Evolutionary conservation across 345 rosid genomes (phyloP).

Genomic region (Carallia brachiata): DNA sequence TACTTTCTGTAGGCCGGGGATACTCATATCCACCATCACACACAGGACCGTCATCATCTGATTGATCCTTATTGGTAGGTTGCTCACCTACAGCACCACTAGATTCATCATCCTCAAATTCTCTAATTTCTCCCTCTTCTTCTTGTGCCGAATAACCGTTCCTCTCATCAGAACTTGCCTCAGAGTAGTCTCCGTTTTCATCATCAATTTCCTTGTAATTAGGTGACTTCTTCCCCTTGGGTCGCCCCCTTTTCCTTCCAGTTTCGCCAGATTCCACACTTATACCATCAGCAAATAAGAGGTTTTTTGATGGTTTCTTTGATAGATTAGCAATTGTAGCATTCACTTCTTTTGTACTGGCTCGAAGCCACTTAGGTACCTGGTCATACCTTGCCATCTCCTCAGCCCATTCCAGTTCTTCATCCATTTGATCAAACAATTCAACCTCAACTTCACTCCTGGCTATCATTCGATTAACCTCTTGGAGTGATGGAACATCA

Average conservation of each 20-base stretch:
- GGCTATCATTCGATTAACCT: constrained; percentile 97
- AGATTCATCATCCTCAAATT: constrained; percentile 80
- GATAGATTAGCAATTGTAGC: constrained; percentile 63
- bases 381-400: constrained; percentile 91
- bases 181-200: constrained; percentile 79
- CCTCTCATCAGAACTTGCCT: constrained; percentile 87
- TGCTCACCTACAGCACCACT: constrained; percentile 59
- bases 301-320: constrained; percentile 80
- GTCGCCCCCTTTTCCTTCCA: constrained; percentile 86
- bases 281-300: constrained; percentile 47
- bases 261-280: constrained; percentile 53
- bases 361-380: constrained; percentile 99
- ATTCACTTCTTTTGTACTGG: constrained; percentile 80
- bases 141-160: constrained; percentile 71
- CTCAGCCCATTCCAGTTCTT: constrained; percentile 87
- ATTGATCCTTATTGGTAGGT: constrained; percentile 58
- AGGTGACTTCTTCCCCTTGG: constrained; percentile 75
- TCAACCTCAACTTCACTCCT: constrained; percentile 95
- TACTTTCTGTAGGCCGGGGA: constrained; percentile 48
- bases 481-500: constrained; percentile 93
- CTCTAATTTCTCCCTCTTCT: constrained; percentile 85
- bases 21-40: constrained; percentile 52
- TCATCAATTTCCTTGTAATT: constrained; percentile 96
- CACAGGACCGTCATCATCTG: constrained; percentile 71
- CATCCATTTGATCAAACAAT: constrained; percentile 99